These are phyloP conservation scores for Suillus paluster DNA, from an alignment of 768 basidiomycete species.

Conservation along the genomic window DNA sequence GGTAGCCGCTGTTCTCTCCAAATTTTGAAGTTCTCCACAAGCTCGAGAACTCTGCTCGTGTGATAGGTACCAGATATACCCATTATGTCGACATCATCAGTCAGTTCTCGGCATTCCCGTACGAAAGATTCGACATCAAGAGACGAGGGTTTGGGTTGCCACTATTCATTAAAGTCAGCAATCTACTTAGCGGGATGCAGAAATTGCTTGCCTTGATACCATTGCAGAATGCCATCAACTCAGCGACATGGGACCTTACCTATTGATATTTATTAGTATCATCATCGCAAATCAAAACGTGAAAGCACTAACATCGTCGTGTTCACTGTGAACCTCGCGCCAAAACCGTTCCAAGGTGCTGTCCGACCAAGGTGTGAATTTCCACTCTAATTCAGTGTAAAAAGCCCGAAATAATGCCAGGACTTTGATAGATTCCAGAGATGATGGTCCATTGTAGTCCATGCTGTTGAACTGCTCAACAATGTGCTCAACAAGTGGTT, in stretches of 20 bases:
- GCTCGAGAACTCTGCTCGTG: slow-evolving; percentile 56
- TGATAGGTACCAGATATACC: slow-evolving; percentile 70
- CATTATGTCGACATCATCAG: slow-evolving; percentile 73
- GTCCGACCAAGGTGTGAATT: slow-evolving; percentile 80
- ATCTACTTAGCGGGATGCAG: background rate
- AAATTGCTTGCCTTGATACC: slow-evolving; percentile 63
- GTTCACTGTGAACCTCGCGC: slow-evolving; percentile 73
- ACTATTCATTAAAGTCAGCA: slow-evolving; percentile 41
- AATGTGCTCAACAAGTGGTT: slow-evolving; percentile 78
- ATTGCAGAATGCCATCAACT: slow-evolving; percentile 70
- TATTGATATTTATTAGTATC: slow-evolving; percentile 27
- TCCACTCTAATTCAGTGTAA: slow-evolving; percentile 77
- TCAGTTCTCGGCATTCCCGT: slow-evolving; percentile 61
- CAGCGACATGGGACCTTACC: slow-evolving; percentile 79
- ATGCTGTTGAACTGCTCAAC: slow-evolving; percentile 62
- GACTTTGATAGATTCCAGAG: slow-evolving; percentile 78
- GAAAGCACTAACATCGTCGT: slow-evolving; percentile 65
- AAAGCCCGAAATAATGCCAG: slow-evolving; percentile 70
- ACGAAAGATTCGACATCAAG: slow-evolving; percentile 67
- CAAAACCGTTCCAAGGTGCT: slow-evolving; percentile 69
- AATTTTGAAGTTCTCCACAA: slow-evolving; percentile 64
- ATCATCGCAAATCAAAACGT: slow-evolving; percentile 7
- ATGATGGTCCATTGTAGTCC: slow-evolving; percentile 83
- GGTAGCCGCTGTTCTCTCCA: slow-evolving; percentile 76
- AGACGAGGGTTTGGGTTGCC: slow-evolving; percentile 65